Percentiles rank a stretch among this genome's conserved stretches.
These are phyloP conservation scores for Apophysomyces sp. DNA, from an alignment of 371 early-diverging fungal species.

Conservation along the genomic window DNA sequence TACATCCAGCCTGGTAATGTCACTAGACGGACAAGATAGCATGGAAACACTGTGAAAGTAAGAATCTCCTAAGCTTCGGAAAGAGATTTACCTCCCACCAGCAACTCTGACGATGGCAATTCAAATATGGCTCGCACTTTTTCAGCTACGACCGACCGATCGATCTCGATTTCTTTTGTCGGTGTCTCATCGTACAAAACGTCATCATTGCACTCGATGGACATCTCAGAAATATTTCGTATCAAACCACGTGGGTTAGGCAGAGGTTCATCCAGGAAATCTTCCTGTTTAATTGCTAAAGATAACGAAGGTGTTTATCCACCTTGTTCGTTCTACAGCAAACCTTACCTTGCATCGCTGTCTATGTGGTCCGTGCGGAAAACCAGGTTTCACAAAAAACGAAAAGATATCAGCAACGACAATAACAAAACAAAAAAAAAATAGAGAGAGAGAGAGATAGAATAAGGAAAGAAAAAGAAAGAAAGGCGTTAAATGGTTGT, in stretches of 20 bases:
- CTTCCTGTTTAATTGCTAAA: background rate
- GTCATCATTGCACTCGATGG: conserved; percentile 28
- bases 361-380: background rate
- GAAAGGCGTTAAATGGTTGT: too few species aligned
- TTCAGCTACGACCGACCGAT: background rate
- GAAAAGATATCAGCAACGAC: background rate
- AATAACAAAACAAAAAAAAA: background rate
- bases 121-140: conserved; percentile 8
- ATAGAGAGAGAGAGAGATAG: background rate
- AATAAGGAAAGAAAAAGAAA: too few species aligned
- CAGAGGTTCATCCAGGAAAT: background rate
- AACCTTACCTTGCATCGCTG: background rate
- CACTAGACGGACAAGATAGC: conserved; percentile 67
- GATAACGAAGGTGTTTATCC: background rate
- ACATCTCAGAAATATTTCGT: conserved; percentile 23
- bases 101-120: conserved; percentile 13
- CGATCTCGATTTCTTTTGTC: conserved; percentile 11
- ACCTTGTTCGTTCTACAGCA: too few species aligned
- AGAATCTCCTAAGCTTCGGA: background rate
- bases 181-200: conserved; percentile 1
- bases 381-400: background rate
- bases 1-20: conserved; percentile 73
- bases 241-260: background rate
- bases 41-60: conserved; percentile 60
- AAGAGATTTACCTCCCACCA: conserved; percentile 8